Percentiles rank a stretch among this genome's conserved stretches.
Evolutionary conservation across 106 monocot genomes (phyloP).

Genomic region (Hemerocallis citrina): DNA sequence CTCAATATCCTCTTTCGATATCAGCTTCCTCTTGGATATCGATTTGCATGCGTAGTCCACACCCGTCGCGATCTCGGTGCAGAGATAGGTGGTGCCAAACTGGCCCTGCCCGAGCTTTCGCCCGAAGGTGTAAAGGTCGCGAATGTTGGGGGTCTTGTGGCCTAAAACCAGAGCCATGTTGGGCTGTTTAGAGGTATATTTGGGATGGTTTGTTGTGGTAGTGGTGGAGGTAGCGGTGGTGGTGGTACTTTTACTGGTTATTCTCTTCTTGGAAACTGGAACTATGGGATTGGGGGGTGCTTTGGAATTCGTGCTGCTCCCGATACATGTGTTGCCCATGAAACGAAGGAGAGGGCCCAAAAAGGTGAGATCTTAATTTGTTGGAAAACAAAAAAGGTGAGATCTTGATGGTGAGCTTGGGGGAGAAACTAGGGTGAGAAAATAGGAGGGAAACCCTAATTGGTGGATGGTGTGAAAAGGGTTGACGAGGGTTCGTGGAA

Average conservation of each 20-base stretch:
- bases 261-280: too few species aligned
- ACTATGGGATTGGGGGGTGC: too few species aligned
- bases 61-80: conserved; percentile 31
- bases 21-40: conserved; percentile 39
- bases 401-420: too few species aligned
- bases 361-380: too few species aligned
- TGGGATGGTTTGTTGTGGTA: background rate
- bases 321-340: conserved; percentile 9
- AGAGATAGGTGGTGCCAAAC: conserved; percentile 35
- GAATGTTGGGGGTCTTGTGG: conserved; percentile 26
- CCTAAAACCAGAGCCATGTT: conserved; percentile 25
- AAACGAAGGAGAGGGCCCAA: conserved; percentile 1
- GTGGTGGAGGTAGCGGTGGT: background rate
- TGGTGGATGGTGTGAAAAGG: too few species aligned
- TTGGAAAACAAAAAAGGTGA: too few species aligned
- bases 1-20: conserved; percentile 30
- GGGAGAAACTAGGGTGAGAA: too few species aligned
- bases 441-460: too few species aligned
- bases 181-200: too few species aligned
- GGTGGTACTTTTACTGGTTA: too few species aligned
- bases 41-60: conserved; percentile 35
- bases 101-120: conserved; percentile 36
- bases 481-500: too few species aligned
- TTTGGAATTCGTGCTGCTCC: background rate
- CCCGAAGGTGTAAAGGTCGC: conserved; percentile 30